Conservation (phyloP, 306 rosid genomes). For the Datisca glomerata region DNA sequence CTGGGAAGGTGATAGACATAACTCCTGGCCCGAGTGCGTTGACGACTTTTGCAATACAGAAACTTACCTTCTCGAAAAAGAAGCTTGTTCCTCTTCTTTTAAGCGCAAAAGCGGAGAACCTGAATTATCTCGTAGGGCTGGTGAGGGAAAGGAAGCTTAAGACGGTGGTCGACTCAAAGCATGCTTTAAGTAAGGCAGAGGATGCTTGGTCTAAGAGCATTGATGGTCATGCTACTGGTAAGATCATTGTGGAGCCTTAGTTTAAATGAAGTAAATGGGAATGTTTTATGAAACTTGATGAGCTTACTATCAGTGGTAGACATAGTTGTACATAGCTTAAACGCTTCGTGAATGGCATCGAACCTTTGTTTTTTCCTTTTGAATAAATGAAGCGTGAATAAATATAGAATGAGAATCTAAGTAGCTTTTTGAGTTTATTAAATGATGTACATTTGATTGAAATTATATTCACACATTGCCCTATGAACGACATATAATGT, state of each 20-base stretch:
- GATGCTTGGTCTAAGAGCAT: conserved; percentile 74
- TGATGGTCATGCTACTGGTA: conserved; percentile 54
- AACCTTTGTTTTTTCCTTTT: no score
- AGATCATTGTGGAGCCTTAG: conserved; percentile 46
- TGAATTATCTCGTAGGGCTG: conserved; percentile 30
- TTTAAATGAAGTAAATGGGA: no score
- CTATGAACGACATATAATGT: no score
- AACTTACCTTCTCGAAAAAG: conserved; percentile 53
- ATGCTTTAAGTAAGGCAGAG: conserved; percentile 54
- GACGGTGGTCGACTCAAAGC: conserved; percentile 33
- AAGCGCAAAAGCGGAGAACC: conserved; percentile 26
- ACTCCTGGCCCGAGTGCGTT: conserved; percentile 23
- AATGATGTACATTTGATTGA: no score
- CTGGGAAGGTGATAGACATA: conserved; percentile 45
- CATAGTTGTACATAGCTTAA: not conserved
- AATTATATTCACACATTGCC: no score
- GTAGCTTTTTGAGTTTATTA: no score
- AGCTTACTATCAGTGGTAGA: no score
- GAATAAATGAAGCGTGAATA: no score
- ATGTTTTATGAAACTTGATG: no score
- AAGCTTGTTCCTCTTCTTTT: conserved; percentile 28
- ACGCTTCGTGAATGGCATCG: no score
- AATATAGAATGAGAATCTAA: no score
- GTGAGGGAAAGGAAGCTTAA: conserved; percentile 51
- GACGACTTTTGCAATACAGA: conserved; percentile 21